Evolutionary conservation across 1,284 basidiomycete species (phyloP).

Genomic region (Fomitopsis betulina): DNA sequence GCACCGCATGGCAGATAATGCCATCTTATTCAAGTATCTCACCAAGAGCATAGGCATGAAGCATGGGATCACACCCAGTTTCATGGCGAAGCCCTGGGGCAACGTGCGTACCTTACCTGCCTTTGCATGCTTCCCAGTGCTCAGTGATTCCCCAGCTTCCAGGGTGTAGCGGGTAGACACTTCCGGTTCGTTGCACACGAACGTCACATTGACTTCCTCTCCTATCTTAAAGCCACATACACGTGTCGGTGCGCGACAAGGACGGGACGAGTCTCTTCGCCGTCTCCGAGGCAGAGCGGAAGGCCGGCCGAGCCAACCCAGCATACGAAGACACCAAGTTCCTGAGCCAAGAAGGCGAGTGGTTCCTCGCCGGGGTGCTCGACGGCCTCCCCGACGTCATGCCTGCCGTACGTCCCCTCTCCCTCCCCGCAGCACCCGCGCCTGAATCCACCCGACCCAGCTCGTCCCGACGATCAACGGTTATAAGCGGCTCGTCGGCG

Average conservation of each 20-base stretch:
- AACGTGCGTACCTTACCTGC: slow-evolving; percentile 51
- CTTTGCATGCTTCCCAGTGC: background rate
- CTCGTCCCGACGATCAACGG: slow-evolving; percentile 93
- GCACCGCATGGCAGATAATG: slow-evolving; percentile 90
- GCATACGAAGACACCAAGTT: slow-evolving; percentile 79
- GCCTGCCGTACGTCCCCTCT: slow-evolving; percentile 19
- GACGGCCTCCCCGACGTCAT: slow-evolving; percentile 76
- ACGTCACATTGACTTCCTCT: background rate
- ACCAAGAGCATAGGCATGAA: slow-evolving; percentile 93
- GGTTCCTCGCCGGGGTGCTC: slow-evolving; percentile 89
- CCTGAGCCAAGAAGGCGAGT: slow-evolving; percentile 82
- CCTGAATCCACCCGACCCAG: slow-evolving; percentile 29
- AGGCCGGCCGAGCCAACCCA: slow-evolving; percentile 62
- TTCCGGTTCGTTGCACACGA: too few species aligned
- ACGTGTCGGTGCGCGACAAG: slow-evolving; percentile 79
- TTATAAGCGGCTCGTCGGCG: slow-evolving; percentile 97
- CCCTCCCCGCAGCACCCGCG: background rate
- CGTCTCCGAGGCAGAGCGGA: slow-evolving; percentile 52
- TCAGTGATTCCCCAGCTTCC: slow-evolving; percentile 54
- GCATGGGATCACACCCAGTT: slow-evolving; percentile 85
- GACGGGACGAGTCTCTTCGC: slow-evolving; percentile 81
- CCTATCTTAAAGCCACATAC: slow-evolving; percentile 67
- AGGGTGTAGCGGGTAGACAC: slow-evolving; percentile 77
- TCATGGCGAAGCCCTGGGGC: slow-evolving; percentile 98
- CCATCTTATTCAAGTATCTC: slow-evolving; percentile 87